phyloP scores from a whole-genome alignment of 352 stramenopile genomes.

The Phytophthora capsici region DNA sequence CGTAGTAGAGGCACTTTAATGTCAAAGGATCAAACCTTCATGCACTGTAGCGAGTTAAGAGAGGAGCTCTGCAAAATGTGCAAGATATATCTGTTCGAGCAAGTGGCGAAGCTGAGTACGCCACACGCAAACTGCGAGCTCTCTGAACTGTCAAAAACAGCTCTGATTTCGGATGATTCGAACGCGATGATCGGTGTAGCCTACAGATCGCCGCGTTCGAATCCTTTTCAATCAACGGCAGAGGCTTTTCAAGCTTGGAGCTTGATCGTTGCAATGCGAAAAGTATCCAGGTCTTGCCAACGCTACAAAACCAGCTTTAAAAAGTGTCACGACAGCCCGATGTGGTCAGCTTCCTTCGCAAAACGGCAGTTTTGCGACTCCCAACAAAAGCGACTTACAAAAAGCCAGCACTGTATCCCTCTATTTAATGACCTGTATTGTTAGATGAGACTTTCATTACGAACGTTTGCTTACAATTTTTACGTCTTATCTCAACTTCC shows the following conservation, averaged over 20 bases:
- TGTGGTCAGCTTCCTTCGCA: slow-evolving; percentile 15
- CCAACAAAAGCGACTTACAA: slow-evolving; percentile 3
- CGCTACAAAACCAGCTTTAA: not conserved
- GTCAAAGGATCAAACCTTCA: no score
- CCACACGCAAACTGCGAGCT: not conserved
- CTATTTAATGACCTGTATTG: not conserved
- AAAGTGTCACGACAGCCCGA: slow-evolving; percentile 12
- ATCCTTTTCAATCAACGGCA: slow-evolving; percentile 26
- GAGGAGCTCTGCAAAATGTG: no score
- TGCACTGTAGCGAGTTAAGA: not conserved
- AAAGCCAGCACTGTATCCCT: slow-evolving; percentile 21
- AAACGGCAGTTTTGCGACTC: not conserved
- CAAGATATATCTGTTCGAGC: not conserved
- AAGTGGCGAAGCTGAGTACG: slow-evolving; percentile 1
- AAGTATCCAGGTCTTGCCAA: not conserved
- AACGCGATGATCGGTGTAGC: slow-evolving; percentile 22
- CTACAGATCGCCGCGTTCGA: slow-evolving; percentile 20
- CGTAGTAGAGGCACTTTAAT: no score
- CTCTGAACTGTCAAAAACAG: slow-evolving; percentile 21
- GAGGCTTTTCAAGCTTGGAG: slow-evolving; percentile 2
- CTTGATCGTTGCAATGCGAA: slow-evolving; percentile 7
- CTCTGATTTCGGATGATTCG: slow-evolving; percentile 11
- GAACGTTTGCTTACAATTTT: slow-evolving; percentile 7
- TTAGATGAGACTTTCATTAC: slow-evolving; percentile 10
- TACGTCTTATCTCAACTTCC: not conserved